Percentiles rank a stretch among this genome's conserved stretches.
These are phyloP conservation scores for Scutellaria galericulata DNA, from an alignment of 257 asterid species.

Conservation along the genomic window DNA sequence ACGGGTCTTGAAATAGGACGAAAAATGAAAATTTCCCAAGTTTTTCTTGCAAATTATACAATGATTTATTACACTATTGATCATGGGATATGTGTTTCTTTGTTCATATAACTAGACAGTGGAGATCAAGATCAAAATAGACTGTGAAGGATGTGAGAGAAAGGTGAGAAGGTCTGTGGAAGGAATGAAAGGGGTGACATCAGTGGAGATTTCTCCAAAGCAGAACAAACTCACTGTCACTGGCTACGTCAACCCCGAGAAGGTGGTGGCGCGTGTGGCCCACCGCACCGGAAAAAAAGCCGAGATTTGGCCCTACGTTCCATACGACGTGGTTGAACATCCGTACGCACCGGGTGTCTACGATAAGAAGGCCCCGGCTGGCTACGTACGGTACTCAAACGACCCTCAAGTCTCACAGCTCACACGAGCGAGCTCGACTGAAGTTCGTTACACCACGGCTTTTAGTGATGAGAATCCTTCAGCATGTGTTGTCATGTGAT, in stretches of 20 bases:
- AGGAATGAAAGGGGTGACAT: constrained; percentile 93
- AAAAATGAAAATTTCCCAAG: too few relatives aligned
- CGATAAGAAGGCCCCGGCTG: constrained; percentile 91
- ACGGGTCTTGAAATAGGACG: background rate
- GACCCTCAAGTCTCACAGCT: constrained; percentile 65
- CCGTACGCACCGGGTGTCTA: constrained; percentile 87
- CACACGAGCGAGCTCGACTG: constrained; percentile 79
- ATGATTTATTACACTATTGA: too few relatives aligned
- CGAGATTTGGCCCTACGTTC: constrained; percentile 94
- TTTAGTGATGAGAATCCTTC: constrained; percentile 86
- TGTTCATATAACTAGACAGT: constrained; percentile 58
- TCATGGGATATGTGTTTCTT: too few relatives aligned
- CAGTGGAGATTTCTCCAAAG: constrained; percentile 65
- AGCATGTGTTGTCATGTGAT: constrained; percentile 83
- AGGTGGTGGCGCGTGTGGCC: constrained; percentile 85
- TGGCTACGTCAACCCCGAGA: constrained; percentile 78
- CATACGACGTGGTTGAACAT: constrained; percentile 81
- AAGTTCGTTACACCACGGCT: constrained; percentile 91
- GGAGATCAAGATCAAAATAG: constrained; percentile 87
- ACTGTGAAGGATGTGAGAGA: constrained; percentile 94
- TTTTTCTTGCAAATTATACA: background rate
- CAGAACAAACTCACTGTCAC: constrained; percentile 76
- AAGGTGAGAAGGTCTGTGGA: constrained; percentile 80
- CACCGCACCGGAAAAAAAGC: constrained; percentile 91
- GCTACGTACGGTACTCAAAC: constrained; percentile 63